Percentiles rank a stretch among this genome's conserved stretches.
These are phyloP conservation scores for Periconia macrospinosa DNA, from an alignment of 2,329 filamentous ascomycete genomes.

Conservation along the genomic window DNA sequence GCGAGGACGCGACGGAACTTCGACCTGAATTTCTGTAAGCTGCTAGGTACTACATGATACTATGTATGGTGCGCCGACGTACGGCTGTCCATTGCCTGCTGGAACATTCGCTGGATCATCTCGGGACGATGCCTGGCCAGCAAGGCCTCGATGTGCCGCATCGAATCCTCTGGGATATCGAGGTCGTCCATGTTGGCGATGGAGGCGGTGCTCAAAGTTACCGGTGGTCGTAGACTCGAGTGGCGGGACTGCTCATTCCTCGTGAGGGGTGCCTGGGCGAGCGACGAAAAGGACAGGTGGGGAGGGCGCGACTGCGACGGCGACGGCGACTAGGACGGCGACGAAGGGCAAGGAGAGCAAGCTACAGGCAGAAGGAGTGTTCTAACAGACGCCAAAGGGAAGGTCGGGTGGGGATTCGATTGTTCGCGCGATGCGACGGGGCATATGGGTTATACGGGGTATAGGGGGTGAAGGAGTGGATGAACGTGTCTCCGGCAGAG, in stretches of 20 bases:
- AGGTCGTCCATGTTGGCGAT: constrained; percentile 37
- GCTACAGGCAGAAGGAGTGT: constrained; percentile 9
- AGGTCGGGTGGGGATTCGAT: constrained; percentile 22
- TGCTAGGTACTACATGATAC: constrained; percentile 12
- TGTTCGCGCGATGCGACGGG: constrained; percentile 19
- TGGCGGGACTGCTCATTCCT: constrained; percentile 17
- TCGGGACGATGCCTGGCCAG: constrained; percentile 40
- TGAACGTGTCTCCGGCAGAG: constrained; percentile 33
- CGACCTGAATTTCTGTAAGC: constrained; percentile 33
- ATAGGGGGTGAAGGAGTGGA: constrained; percentile 33
- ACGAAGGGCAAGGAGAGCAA: neutral
- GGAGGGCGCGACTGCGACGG: neutral
- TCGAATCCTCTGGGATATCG: constrained; percentile 41
- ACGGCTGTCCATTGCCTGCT: constrained; percentile 40
- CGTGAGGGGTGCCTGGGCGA: constrained; percentile 2
- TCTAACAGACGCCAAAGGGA: constrained; percentile 20
- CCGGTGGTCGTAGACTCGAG: constrained; percentile 6
- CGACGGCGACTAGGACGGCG: neutral
- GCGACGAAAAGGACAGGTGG: constrained; percentile 1
- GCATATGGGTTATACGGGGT: constrained; percentile 25
- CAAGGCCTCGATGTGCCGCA: constrained; percentile 42
- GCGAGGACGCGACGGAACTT: constrained; percentile 30
- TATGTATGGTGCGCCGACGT: constrained; percentile 12
- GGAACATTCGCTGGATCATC: constrained; percentile 41
- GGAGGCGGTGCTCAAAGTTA: constrained; percentile 8